Conservation (phyloP, 345 rosid species). For the Populus alba region DNA sequence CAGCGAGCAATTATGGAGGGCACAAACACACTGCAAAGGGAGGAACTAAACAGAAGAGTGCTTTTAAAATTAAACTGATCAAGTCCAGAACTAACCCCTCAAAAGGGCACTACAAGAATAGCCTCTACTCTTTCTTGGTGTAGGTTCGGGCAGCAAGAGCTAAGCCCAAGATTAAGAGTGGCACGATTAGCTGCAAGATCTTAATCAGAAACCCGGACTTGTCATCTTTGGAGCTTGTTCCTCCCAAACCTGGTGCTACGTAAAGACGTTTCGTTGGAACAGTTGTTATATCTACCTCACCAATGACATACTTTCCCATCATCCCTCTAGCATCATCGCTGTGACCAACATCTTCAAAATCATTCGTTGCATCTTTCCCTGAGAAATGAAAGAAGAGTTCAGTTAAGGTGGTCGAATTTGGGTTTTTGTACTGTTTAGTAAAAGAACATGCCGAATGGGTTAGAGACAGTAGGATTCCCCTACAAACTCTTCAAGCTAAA, state of each 20-base stretch:
- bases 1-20: background rate
- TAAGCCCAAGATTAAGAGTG: conserved; percentile 76
- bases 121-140: conserved; percentile 77
- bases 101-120: conserved; percentile 3
- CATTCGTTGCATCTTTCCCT: conserved; percentile 93
- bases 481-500: background rate
- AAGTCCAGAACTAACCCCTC: conserved; percentile 9
- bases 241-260: conserved; percentile 48
- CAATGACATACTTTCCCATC: conserved; percentile 71
- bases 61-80: background rate
- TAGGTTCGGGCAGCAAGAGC: conserved; percentile 67
- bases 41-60: background rate
- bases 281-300: conserved; percentile 60
- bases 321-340: conserved; percentile 84
- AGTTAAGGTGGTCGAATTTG: background rate
- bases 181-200: conserved; percentile 85
- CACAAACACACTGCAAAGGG: background rate
- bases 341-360: conserved; percentile 95
- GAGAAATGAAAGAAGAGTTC: background rate
- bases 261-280: conserved; percentile 55
- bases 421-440: background rate
- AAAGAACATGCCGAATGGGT: background rate
- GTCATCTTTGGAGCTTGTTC: conserved; percentile 50
- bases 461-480: background rate
- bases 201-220: conserved; percentile 62